These are phyloP conservation scores for Corymbia citriodora DNA, from an alignment of 441 rosid species.

Conservation along the genomic window DNA sequence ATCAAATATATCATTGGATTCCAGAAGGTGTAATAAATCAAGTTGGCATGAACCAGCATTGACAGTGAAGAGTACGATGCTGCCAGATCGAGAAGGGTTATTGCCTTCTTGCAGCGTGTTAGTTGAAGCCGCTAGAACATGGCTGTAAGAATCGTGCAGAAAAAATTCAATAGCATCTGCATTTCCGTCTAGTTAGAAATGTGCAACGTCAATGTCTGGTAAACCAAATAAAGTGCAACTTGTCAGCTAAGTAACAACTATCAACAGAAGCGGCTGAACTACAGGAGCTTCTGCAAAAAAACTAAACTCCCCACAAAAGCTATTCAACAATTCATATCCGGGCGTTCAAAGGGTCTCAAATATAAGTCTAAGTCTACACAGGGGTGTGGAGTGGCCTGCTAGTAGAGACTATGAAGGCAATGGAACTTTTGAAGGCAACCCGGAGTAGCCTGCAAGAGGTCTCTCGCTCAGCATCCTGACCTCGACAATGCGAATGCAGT, in stretches of 20 bases:
- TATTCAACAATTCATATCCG: not conserved
- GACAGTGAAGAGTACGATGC: constrained; percentile 40
- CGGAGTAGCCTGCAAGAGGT: not conserved
- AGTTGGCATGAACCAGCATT: not conserved
- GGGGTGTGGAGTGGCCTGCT: not conserved
- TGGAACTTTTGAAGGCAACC: not conserved
- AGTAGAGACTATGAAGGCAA: not conserved
- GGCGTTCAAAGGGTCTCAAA: not conserved
- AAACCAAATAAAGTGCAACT: not conserved
- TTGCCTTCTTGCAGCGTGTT: constrained; percentile 16
- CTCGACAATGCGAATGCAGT: no score
- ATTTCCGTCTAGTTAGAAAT: constrained; percentile 64
- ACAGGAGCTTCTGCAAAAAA: not conserved
- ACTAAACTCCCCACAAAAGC: not conserved
- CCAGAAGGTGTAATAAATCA: not conserved
- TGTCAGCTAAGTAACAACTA: not conserved
- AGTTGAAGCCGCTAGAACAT: constrained; percentile 67
- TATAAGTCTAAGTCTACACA: not conserved
- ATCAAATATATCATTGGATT: not conserved
- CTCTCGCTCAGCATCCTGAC: no score
- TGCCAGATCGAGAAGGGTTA: constrained; percentile 34
- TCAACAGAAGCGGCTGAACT: no score
- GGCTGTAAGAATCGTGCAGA: constrained; percentile 31
- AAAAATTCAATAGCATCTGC: constrained; percentile 86
- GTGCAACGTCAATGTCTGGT: constrained; percentile 57